Evolutionary conservation across 768 basidiomycete genomes (phyloP), one percentile per base, ranked within the genome.

Genomic region (Mycena polygramma): DNA sequence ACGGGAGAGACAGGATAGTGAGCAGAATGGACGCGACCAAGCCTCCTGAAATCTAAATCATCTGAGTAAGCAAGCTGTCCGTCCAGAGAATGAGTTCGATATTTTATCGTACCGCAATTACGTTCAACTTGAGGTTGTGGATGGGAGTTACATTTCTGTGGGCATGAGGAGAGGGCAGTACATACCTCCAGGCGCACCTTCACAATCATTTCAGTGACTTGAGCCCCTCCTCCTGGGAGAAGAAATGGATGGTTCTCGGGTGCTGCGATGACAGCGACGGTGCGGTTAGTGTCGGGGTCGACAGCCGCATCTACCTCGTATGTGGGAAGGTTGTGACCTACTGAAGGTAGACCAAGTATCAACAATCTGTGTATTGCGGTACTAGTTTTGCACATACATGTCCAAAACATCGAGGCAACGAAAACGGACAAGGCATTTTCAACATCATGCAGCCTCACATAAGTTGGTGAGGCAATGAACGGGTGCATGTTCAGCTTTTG

Each of bases 401-500:
- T 60, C 43, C 45, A 60, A 22, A 60, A 60, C n/a, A 60, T 60
- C 24, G 58, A 26, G 30, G 58, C 58, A 4, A 48, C 46, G 24
- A 60, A 8, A 22, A 60, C 35, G 17, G 58, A 60, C 19, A 60
- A 14, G 11, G 57, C 39, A 14, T 58, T 58, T 15, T 58, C 57
- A 17, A 58, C n/a, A 2, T 41, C 57, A 20, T 60, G 45, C 17
- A 60, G 58, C 9, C 24, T 45, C 11, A 60, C 45, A n/a, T n/a
- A n/a, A 19, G 17, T 60, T 17, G 24, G 10, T 11, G 58, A 45
- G 19, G 13, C 30, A 60, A 48, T 19, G 26, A 30, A 5, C 1
- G 58, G 58, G 14, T 11, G 58, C 11, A 60, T 19, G 35, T 60
- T 60, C 26, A 60, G 15, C 26, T 17, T 26, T 19, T 60, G 58